Evolutionary conservation across 495 filamentous ascomycete species (phyloP).

Genomic region (Podospora comata): DNA sequence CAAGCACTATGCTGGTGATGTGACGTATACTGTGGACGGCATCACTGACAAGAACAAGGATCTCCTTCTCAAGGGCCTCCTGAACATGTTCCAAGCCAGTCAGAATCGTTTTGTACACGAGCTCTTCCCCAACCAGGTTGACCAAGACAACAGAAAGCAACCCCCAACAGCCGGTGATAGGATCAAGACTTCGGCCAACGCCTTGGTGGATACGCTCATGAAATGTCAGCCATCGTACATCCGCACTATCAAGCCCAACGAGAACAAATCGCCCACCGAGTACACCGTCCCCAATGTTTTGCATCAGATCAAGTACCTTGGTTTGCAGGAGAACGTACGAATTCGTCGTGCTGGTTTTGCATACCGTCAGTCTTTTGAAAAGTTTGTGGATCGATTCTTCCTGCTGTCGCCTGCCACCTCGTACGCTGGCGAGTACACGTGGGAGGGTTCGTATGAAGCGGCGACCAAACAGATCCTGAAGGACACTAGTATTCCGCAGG

Average conservation of each 20-base stretch:
- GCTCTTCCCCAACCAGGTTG: conserved; percentile 89
- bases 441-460: conserved; percentile 79
- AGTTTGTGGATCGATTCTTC: conserved; percentile 97
- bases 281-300: conserved; percentile 89
- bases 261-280: conserved; percentile 91
- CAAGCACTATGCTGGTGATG: conserved; percentile 99
- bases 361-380: conserved; percentile 96
- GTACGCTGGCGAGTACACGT: conserved; percentile 96
- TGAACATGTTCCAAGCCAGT: conserved; percentile 82
- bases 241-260: conserved; percentile 98
- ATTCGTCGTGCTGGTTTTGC: conserved; percentile 97
- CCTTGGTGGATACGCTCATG: conserved; percentile 92
- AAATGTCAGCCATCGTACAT: conserved; percentile 96
- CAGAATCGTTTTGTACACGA: conserved; percentile 80
- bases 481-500: conserved; percentile 88
- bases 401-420: conserved; percentile 90
- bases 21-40: conserved; percentile 89
- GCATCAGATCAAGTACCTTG: conserved; percentile 99
- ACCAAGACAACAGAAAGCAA: conserved; percentile 90
- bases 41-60: conserved; percentile 99
- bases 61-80: conserved; percentile 87
- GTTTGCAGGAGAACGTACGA: conserved; percentile 97
- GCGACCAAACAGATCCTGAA: conserved; percentile 93
- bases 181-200: conserved; percentile 94
- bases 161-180: conserved; percentile 96